Conservation (phyloP, 2,329 filamentous ascomycete species). For the Sporothrix dimorphospora region DNA sequence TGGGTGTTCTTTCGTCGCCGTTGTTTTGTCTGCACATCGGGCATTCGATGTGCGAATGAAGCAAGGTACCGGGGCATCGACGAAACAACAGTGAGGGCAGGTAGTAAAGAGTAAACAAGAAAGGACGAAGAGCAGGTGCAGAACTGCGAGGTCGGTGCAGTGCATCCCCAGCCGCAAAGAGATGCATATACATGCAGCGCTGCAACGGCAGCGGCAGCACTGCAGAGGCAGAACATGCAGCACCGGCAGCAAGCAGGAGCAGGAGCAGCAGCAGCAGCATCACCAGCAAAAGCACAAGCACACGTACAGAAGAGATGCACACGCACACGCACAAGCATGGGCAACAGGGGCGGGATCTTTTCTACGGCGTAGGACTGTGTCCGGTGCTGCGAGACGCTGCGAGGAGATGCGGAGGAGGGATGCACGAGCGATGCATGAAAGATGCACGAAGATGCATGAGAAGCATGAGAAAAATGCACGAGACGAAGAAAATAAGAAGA, state of each 20-base stretch:
- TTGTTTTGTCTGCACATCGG: slow-evolving; percentile 1
- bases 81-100: too few species aligned
- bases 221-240: background rate
- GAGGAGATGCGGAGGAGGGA: background rate
- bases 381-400: slow-evolving; percentile 14
- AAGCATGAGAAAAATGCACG: slow-evolving; percentile 4
- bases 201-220: background rate
- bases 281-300: background rate
- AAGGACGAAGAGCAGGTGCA: background rate
- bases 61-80: slow-evolving; percentile 19
- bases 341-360: slow-evolving; percentile 27
- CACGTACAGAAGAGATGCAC: background rate
- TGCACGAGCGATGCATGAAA: slow-evolving; percentile 21
- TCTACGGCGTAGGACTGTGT: slow-evolving; percentile 31
- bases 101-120: background rate
- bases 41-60: slow-evolving; percentile 13
- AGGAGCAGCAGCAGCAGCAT: background rate
- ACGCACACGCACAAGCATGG: slow-evolving; percentile 3
- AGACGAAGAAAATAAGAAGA: background rate
- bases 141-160: slow-evolving; percentile 15
- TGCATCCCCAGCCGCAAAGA: slow-evolving; percentile 22
- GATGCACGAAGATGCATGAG: slow-evolving; percentile 1
- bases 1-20: background rate
- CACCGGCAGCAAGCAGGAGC: background rate
- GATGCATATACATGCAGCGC: background rate